Percentiles rank a stretch among this genome's conserved stretches.
phyloP scores from a whole-genome alignment of 192 early-diverging fungal species.

The Lunasporangiospora selenospora region DNA sequence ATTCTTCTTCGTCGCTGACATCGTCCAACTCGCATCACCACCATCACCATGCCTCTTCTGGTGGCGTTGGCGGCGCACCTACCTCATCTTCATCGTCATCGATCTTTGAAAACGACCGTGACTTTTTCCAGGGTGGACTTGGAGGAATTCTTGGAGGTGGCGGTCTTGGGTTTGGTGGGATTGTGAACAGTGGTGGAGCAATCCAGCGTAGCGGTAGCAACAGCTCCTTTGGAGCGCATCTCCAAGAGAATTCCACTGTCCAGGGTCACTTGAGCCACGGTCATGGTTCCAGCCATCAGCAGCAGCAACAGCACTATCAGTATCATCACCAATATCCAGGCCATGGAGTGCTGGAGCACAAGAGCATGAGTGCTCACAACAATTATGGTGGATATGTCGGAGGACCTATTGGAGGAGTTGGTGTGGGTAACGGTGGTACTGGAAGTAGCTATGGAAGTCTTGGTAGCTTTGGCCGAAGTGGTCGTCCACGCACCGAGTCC shows the following conservation, averaged over 20 bases:
- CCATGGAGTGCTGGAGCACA: too few relatives aligned
- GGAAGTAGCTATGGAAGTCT: neutral
- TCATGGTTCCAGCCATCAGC: too few relatives aligned
- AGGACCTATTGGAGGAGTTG: too few relatives aligned
- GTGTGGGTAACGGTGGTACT: neutral
- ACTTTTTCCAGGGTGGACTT: slow-evolving; percentile 39
- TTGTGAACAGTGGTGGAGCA: too few relatives aligned
- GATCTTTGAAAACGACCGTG: slow-evolving; percentile 27
- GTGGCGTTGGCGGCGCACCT: neutral
- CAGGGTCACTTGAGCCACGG: too few relatives aligned
- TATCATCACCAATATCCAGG: neutral
- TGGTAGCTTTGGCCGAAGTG: neutral
- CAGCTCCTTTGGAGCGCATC: too few relatives aligned
- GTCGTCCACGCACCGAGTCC: neutral
- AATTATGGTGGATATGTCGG: too few relatives aligned
- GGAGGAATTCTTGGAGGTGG: slow-evolving; percentile 41
- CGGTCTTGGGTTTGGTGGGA: slow-evolving; percentile 25
- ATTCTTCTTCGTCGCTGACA: too few relatives aligned
- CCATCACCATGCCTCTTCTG: slow-evolving; percentile 7
- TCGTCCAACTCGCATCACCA: too few relatives aligned
- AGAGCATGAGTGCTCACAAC: too few relatives aligned
- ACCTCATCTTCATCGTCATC: neutral
- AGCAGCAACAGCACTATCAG: neutral
- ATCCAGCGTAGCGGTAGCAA: too few relatives aligned
- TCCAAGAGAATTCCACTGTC: too few relatives aligned